Base-by-base conservation (phyloP, 2,329 filamentous ascomycete species). In the Triangularia verruculosa region DNA sequence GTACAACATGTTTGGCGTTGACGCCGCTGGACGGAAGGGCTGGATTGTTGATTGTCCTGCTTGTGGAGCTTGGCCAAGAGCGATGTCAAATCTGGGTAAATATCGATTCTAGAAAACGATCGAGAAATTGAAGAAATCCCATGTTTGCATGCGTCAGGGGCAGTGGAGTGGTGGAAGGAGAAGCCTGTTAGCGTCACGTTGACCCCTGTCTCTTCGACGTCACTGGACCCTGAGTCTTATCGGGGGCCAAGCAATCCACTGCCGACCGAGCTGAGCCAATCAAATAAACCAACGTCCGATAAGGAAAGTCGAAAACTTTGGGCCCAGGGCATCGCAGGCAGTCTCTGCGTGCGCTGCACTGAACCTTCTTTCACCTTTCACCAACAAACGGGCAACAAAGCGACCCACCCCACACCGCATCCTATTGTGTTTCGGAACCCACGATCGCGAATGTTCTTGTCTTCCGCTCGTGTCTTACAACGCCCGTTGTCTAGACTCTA, bases 261-360 rank as follows among this genome's bases (percentile, higher is more conserved):
- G 11, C n/a, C 39, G 20, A 6, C 11, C 6, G n/a, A 7, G 7
- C 39, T 9, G 13, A 20, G 39, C 39, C 39, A 47, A 47, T 47
- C 17, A 47, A 17, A 47, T 17, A 17, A 47, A 58, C 13, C 17
- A 24, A 30, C 1, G 20, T 12, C 28, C 30, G 56, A 58, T 58
- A 58, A 58, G 56, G n/a, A 43, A 17, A 34, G 30, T 47, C 32
- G 32, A 58, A 56, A 47, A 32, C n/a, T 58, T 58, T 25, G 56
- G 56, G 17, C 5, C 13, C 22, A 27, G 7, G 4, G 12, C 22
- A 54, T 28, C n/a, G 4, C n/a, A 9, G 17, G 52, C 52, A 54
- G 52, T 54, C 52, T 54, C 52, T 53, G 47, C 47, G 25, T 7
- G 15, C 17, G 54, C 30, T 25, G 53, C 53, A 28, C 24, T 20